Evolutionary conservation across 2,329 filamentous ascomycete species (phyloP).

Genomic region (Aureobasidium pullulans): DNA sequence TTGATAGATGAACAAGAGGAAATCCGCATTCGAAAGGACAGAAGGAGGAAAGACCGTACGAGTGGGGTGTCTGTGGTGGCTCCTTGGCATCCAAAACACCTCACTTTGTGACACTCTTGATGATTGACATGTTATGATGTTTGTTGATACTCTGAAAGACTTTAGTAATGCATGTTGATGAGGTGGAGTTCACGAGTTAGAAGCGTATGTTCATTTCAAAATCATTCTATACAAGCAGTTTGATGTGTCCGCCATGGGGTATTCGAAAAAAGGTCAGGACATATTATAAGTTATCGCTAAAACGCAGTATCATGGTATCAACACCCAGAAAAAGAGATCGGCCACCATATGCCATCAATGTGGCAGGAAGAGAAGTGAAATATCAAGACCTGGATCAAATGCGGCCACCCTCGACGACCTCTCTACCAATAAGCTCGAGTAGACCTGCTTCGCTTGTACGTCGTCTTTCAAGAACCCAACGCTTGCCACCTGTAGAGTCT

Average conservation of each 20-base stretch:
- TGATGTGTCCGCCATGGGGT: background rate
- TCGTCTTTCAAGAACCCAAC: constrained; percentile 64
- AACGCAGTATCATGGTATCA: background rate
- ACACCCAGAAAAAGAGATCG: background rate
- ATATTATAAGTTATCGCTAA: constrained; percentile 11
- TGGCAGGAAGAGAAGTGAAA: background rate
- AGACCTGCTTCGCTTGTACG: constrained; percentile 59
- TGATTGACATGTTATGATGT: too few species aligned
- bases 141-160: too few species aligned
- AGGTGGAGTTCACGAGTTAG: too few species aligned
- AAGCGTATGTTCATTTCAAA: background rate
- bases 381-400: constrained; percentile 22
- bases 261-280: background rate
- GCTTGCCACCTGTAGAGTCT: constrained; percentile 50
- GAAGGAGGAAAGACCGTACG: background rate
- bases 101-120: background rate
- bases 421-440: constrained; percentile 56
- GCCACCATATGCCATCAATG: background rate
- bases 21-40: background rate
- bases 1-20: background rate
- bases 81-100: background rate
- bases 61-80: background rate
- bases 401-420: constrained; percentile 52
- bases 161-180: too few species aligned
- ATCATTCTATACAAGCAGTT: background rate